phyloP scores from a whole-genome alignment of 495 filamentous ascomycete species.

The Baudoinia panamericana region DNA sequence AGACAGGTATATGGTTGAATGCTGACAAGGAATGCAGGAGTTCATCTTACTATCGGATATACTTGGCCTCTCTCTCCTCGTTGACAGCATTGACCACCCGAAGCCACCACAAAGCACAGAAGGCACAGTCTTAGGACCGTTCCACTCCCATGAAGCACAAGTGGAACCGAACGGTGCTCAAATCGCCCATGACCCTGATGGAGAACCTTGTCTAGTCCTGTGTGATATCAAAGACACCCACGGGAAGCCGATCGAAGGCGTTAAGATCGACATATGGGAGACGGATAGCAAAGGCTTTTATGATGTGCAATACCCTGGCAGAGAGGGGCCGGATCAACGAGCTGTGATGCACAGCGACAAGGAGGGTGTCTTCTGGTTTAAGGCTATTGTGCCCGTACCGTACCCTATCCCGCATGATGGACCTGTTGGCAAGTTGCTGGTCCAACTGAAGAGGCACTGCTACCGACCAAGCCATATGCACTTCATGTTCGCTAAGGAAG shows the following conservation, averaged over 20 bases:
- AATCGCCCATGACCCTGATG: constrained; percentile 61
- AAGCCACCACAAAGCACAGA: constrained; percentile 65
- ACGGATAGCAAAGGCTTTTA: constrained; percentile 78
- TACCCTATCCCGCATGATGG: constrained; percentile 88
- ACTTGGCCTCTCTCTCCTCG: constrained; percentile 76
- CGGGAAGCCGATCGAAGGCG: constrained; percentile 53
- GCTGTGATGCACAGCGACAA: constrained; percentile 61
- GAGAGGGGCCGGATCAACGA: constrained; percentile 61
- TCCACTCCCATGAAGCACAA: constrained; percentile 83
- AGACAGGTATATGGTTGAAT: no score
- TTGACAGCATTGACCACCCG: constrained; percentile 86
- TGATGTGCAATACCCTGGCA: constrained; percentile 70
- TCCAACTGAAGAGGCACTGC: constrained; percentile 57
- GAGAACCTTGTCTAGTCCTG: constrained; percentile 60
- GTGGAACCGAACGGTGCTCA: constrained; percentile 45
- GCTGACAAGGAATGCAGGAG: no score
- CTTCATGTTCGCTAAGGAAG: constrained; percentile 85
- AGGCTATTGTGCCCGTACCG: constrained; percentile 71
- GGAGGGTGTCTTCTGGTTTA: constrained; percentile 75
- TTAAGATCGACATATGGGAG: constrained; percentile 88
- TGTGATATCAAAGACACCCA: constrained; percentile 59
- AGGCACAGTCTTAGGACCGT: constrained; percentile 81
- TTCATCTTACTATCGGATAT: constrained; percentile 91
- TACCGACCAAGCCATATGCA: constrained; percentile 84
- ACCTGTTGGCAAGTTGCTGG: constrained; percentile 69